These are phyloP conservation scores for Phytophthora pluvialis DNA, from an alignment of 352 stramenopile genomes.

Conservation along the genomic window DNA sequence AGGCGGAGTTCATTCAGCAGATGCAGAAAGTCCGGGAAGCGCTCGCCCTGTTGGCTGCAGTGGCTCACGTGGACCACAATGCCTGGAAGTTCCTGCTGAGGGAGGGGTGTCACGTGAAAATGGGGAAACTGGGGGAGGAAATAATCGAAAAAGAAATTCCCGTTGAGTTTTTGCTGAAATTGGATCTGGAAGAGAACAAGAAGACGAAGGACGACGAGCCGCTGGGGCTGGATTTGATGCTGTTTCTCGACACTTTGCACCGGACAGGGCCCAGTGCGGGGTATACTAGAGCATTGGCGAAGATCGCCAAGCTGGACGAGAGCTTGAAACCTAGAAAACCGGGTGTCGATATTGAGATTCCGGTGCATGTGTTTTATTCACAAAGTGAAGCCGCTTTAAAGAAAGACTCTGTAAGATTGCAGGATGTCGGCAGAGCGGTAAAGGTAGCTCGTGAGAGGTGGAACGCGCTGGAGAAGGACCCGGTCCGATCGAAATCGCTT, in stretches of 20 bases:
- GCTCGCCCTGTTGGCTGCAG: conserved; percentile 20
- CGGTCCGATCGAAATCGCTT: conserved; percentile 9
- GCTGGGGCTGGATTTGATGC: too few species aligned
- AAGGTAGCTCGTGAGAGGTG: conserved; percentile 20
- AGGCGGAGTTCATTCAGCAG: conserved; percentile 22
- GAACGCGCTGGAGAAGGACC: conserved; percentile 22
- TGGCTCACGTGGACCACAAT: conserved; percentile 14
- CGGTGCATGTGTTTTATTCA: background rate
- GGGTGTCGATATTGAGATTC: conserved; percentile 17
- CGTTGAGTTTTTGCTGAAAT: too few species aligned
- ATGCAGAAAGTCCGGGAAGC: conserved; percentile 22
- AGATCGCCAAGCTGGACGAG: conserved; percentile 4
- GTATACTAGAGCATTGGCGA: conserved; percentile 1
- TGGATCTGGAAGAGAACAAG: too few species aligned
- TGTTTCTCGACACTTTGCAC: too few species aligned
- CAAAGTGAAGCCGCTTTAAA: background rate
- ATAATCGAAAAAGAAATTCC: too few species aligned
- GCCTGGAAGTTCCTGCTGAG: conserved; percentile 24
- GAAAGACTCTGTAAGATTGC: background rate
- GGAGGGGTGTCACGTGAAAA: too few species aligned
- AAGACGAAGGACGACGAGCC: too few species aligned
- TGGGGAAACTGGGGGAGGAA: too few species aligned
- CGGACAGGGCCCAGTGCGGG: too few species aligned
- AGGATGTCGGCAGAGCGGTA: conserved; percentile 1
- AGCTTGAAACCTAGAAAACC: background rate